phyloP scores from a whole-genome alignment of 2,329 filamentous ascomycete species.

The Amesomyces nigricolor region DNA sequence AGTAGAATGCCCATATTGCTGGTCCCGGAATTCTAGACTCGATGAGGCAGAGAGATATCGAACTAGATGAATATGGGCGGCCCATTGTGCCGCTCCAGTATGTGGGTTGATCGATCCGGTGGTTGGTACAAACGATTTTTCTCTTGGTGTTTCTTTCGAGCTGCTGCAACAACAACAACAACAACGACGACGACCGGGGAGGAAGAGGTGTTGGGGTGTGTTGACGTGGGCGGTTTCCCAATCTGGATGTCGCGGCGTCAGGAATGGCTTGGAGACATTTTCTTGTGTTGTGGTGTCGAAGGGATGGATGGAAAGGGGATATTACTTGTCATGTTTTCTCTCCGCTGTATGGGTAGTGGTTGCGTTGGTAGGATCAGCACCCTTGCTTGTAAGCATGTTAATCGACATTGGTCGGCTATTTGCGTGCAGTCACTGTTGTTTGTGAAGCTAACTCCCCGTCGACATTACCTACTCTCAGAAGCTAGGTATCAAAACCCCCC shows the following conservation, averaged over 20 bases:
- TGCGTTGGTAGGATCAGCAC: neutral
- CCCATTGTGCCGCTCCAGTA: no score
- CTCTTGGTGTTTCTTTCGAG: neutral
- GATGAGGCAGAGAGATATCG: no score
- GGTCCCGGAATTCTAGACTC: no score
- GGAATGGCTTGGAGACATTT: constrained; percentile 14
- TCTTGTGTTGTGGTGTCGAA: neutral
- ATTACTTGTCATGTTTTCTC: neutral
- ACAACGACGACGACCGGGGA: no score
- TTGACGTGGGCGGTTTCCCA: constrained; percentile 10
- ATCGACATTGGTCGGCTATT: no score
- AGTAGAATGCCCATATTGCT: constrained; percentile 1
- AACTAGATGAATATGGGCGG: no score
- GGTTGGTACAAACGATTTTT: neutral
- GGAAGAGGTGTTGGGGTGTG: neutral
- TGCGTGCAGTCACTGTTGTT: no score
- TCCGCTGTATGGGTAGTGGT: constrained; percentile 1
- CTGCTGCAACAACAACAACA: neutral
- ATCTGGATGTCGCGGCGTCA: constrained; percentile 19
- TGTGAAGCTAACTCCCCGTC: no score
- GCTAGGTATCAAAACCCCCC: neutral
- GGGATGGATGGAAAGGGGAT: neutral
- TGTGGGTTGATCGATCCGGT: neutral
- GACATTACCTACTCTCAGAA: no score
- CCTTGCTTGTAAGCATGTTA: no score